Conservation (phyloP, 805 yeast genomes). For the Yarrowia yakushimensis region DNA sequence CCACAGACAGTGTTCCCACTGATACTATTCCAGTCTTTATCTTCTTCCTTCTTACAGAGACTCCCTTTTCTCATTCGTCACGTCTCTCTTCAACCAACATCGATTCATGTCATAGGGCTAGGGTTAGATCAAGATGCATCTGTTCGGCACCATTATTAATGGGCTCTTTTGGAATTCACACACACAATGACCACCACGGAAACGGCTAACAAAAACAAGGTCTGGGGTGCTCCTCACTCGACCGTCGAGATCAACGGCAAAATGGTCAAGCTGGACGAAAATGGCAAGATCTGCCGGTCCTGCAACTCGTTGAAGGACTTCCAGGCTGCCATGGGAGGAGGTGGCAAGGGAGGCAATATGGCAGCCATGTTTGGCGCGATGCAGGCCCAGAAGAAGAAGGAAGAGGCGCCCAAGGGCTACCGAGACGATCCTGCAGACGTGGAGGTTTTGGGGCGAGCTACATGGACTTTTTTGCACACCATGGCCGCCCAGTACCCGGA, state of each 20-base stretch:
- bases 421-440: constrained; percentile 85
- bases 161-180: too few relatives aligned
- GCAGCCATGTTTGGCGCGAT: constrained; percentile 31
- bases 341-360: constrained; percentile 29
- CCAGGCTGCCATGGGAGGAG: constrained; percentile 50
- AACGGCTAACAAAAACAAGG: background rate
- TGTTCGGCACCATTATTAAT: background rate
- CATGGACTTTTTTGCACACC: constrained; percentile 91
- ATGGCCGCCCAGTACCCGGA: constrained; percentile 88
- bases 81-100: too few relatives aligned
- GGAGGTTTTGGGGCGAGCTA: constrained; percentile 68
- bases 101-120: background rate
- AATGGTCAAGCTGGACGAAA: constrained; percentile 18
- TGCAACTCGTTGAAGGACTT: constrained; percentile 83
- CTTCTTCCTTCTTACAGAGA: too few relatives aligned
- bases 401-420: constrained; percentile 35
- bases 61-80: too few relatives aligned
- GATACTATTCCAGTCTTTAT: too few relatives aligned
- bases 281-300: constrained; percentile 63
- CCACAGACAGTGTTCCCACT: too few relatives aligned
- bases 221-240: constrained; percentile 23
- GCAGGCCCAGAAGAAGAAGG: constrained; percentile 25
- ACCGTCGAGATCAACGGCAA: constrained; percentile 21
- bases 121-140: background rate
- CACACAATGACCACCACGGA: background rate